Percentiles rank a stretch among this genome's conserved stretches.
Conservation (phyloP, 2,329 filamentous ascomycete species). For the Colletotrichum costaricense region DNA sequence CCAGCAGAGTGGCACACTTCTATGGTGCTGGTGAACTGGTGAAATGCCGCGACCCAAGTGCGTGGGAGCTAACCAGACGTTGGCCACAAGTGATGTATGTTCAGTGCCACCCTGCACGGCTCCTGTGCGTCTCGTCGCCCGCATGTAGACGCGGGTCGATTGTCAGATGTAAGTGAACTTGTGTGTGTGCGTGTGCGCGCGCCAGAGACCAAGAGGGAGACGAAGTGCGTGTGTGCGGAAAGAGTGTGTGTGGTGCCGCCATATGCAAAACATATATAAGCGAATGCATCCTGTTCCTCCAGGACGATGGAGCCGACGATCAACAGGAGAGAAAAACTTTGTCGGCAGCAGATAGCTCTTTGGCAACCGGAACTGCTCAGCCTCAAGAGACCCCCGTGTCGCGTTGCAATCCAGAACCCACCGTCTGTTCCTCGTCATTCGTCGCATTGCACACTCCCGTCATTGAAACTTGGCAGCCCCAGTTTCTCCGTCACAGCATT, state of each 20-base stretch:
- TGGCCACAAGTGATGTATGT: conserved; percentile 19
- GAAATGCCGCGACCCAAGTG: conserved; percentile 2
- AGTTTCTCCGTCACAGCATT: conserved; percentile 28
- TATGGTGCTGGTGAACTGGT: not conserved
- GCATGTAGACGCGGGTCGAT: conserved; percentile 31
- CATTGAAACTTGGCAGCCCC: conserved; percentile 31
- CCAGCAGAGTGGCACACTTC: not conserved
- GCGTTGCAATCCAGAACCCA: conserved; percentile 4
- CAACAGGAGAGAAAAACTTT: conserved; percentile 16
- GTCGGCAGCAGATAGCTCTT: conserved; percentile 12
- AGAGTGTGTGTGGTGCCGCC: conserved; percentile 25
- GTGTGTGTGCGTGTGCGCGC: conserved; percentile 24
- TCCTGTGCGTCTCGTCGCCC: conserved; percentile 33
- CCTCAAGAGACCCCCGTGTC: conserved; percentile 13
- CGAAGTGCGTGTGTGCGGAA: conserved; percentile 14
- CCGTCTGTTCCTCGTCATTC: not conserved
- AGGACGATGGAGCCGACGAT: conserved; percentile 22
- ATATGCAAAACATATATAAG: conserved; percentile 33
- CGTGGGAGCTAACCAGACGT: conserved; percentile 5
- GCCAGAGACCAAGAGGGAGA: not conserved
- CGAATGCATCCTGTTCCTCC: conserved; percentile 29
- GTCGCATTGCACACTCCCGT: not conserved
- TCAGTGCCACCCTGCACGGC: conserved; percentile 33
- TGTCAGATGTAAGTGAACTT: conserved; percentile 35
- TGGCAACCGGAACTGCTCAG: conserved; percentile 3